Conservation (phyloP, 2,329 filamentous ascomycete genomes). For the Cordyceps tenuipes region DNA sequence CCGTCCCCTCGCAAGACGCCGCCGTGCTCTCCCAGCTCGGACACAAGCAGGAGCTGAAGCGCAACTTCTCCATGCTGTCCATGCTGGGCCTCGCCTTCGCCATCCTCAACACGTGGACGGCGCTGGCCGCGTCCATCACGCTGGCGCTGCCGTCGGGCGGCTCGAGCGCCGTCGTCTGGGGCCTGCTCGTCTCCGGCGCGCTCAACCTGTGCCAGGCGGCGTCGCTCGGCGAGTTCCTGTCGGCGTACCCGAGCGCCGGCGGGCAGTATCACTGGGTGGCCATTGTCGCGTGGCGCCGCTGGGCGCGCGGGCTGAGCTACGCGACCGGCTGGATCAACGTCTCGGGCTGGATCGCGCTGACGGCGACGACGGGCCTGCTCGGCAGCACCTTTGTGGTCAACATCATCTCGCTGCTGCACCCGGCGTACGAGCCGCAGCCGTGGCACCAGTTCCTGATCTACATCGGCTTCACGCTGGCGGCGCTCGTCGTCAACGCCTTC, state of each 20-base stretch:
- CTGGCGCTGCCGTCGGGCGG: slow-evolving; percentile 60
- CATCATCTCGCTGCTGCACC: slow-evolving; percentile 53
- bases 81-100: slow-evolving; percentile 42
- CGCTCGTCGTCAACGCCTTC: slow-evolving; percentile 59
- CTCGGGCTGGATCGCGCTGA: slow-evolving; percentile 63
- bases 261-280: slow-evolving; percentile 69
- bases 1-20: neutral
- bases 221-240: slow-evolving; percentile 63
- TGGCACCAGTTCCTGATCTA: slow-evolving; percentile 73
- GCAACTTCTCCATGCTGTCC: slow-evolving; percentile 40
- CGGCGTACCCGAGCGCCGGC: slow-evolving; percentile 51
- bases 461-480: slow-evolving; percentile 51
- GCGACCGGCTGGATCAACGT: slow-evolving; percentile 67
- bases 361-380: slow-evolving; percentile 59
- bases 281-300: slow-evolving; percentile 50
- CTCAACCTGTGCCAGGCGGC: slow-evolving; percentile 64
- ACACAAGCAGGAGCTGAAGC: slow-evolving; percentile 40
- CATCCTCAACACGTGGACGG: slow-evolving; percentile 43
- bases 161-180: slow-evolving; percentile 65
- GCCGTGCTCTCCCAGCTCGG: slow-evolving; percentile 20
- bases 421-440: slow-evolving; percentile 45
- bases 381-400: slow-evolving; percentile 59
- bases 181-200: slow-evolving; percentile 50
- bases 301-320: slow-evolving; percentile 57
- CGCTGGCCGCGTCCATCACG: slow-evolving; percentile 37